Evolutionary conservation across 1,139 yeast species (phyloP).

Genomic region (Suhomyces coccinellae): DNA sequence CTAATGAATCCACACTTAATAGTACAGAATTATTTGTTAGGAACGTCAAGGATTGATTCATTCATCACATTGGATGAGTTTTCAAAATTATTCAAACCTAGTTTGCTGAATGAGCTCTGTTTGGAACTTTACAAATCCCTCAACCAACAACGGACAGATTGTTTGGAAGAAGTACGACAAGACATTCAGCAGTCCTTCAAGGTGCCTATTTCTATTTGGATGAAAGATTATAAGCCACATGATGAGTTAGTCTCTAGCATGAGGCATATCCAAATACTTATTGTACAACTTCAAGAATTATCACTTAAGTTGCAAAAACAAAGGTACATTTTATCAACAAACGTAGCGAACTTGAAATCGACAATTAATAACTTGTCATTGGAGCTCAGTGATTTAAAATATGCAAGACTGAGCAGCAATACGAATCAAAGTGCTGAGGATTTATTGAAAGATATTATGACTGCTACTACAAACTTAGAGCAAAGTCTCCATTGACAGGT

Average conservation of each 20-base stretch:
- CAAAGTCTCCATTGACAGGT: neutral
- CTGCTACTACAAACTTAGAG: constrained; percentile 9
- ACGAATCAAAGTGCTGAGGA: constrained; percentile 1
- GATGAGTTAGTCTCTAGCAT: too few species aligned
- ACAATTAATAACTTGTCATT: neutral
- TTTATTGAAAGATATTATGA: constrained; percentile 7
- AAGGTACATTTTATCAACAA: neutral
- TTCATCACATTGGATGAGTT: neutral
- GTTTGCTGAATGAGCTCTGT: neutral
- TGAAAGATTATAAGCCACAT: too few species aligned
- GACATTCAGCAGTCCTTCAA: neutral
- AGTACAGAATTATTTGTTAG: neutral
- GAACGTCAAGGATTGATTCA: neutral
- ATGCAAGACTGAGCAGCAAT: constrained; percentile 18
- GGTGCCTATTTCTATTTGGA: neutral
- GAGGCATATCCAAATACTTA: neutral
- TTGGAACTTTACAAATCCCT: neutral
- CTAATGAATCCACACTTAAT: neutral
- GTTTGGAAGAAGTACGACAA: neutral
- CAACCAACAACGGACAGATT: neutral
- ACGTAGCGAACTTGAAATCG: neutral
- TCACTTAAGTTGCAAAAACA: neutral
- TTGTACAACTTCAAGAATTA: neutral
- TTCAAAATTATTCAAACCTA: neutral
- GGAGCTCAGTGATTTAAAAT: constrained; percentile 22